These are phyloP conservation scores for Globisporangium mamillatum DNA, from an alignment of 352 stramenopile species.

Conservation along the genomic window DNA sequence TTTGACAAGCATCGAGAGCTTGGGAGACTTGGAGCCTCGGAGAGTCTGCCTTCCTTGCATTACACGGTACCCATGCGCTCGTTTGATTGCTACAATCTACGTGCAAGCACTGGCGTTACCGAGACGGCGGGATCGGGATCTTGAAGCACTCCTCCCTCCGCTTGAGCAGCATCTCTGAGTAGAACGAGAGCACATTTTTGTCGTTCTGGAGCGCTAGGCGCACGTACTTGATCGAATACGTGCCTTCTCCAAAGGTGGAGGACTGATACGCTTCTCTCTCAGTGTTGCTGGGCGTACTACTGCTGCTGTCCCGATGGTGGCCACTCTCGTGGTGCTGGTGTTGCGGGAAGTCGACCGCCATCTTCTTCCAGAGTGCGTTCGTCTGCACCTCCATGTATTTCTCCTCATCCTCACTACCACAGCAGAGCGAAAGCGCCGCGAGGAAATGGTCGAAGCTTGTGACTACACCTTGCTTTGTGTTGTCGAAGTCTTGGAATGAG, in stretches of 20 bases:
- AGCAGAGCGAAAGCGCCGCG: slow-evolving; percentile 38
- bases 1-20: background rate
- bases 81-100: background rate
- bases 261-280: slow-evolving; percentile 31
- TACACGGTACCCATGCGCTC: background rate
- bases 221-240: slow-evolving; percentile 43
- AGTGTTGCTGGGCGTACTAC: background rate
- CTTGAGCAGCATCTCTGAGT: slow-evolving; percentile 47
- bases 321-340: slow-evolving; percentile 14
- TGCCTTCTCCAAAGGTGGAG: slow-evolving; percentile 19
- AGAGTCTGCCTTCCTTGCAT: background rate
- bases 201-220: slow-evolving; percentile 34
- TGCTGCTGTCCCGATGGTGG: slow-evolving; percentile 19
- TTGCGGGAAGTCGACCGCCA: slow-evolving; percentile 10
- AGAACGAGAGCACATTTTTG: slow-evolving; percentile 31
- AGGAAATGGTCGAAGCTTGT: slow-evolving; percentile 18
- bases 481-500: slow-evolving; percentile 48
- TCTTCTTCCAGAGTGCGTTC: slow-evolving; percentile 21
- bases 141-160: slow-evolving; percentile 50
- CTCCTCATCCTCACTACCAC: slow-evolving; percentile 40
- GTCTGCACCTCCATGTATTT: slow-evolving; percentile 26
- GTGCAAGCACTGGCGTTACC: background rate
- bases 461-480: slow-evolving; percentile 26
- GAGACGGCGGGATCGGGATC: slow-evolving; percentile 19
- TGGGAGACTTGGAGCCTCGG: background rate